Percentiles rank a stretch among this genome's conserved stretches.
These are phyloP conservation scores for Zizania latifolia DNA, from an alignment of 176 grass and related monocot genomes.

Conservation along the genomic window DNA sequence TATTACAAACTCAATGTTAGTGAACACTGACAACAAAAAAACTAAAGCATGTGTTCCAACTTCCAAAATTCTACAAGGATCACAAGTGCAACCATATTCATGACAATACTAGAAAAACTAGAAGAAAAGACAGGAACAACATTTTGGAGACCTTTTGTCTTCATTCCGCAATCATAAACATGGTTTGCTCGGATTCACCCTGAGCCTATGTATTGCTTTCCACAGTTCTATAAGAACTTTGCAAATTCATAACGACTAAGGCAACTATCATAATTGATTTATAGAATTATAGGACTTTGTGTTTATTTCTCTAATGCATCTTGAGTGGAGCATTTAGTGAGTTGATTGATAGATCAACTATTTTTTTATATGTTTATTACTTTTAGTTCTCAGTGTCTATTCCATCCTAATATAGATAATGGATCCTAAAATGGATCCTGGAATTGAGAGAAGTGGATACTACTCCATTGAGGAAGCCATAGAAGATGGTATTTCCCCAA, in stretches of 20 bases:
- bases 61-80: not conserved
- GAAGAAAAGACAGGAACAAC: not conserved
- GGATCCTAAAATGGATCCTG: conserved; percentile 99
- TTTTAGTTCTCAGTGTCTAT: conserved; percentile 20
- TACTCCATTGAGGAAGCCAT: conserved; percentile 90
- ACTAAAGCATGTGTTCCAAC: not conserved
- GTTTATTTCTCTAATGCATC: not conserved
- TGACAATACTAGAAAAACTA: not conserved
- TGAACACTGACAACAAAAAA: not conserved
- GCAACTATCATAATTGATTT: not conserved
- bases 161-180: not conserved
- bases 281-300: not conserved
- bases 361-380: conserved; percentile 26
- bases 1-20: not conserved
- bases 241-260: not conserved
- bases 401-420: conserved; percentile 66
- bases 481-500: conserved; percentile 74
- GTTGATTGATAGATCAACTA: not conserved
- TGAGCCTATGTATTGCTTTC: not conserved
- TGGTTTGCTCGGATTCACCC: not conserved
- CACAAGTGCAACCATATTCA: not conserved
- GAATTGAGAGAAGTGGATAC: conserved; percentile 68
- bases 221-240: not conserved
- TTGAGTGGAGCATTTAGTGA: not conserved
- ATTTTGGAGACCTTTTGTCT: not conserved